Evolutionary conservation across 768 basidiomycete species (phyloP).

Genomic region (Mycena rosella): DNA sequence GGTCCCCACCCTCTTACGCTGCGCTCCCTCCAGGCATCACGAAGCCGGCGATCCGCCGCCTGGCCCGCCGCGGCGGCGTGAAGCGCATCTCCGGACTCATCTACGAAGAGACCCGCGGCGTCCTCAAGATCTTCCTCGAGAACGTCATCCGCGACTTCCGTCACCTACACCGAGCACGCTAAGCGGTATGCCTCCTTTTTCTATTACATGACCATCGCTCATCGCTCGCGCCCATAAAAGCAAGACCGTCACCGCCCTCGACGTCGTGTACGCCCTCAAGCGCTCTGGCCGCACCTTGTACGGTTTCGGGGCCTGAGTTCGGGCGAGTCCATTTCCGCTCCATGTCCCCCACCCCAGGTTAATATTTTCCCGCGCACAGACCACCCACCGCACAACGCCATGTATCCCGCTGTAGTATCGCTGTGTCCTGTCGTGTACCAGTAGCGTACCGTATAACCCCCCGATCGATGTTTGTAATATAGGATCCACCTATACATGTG

Average conservation of each 20-base stretch:
- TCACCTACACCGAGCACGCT: too few species aligned
- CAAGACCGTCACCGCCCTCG: constrained; percentile 94
- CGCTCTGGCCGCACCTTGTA: constrained; percentile 90
- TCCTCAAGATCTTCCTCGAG: too few species aligned
- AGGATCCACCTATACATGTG: neutral
- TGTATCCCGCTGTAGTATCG: neutral
- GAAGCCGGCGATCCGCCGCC: constrained; percentile 62
- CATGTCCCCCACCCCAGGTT: neutral
- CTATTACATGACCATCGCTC: too few species aligned
- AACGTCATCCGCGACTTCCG: too few species aligned
- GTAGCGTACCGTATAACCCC: neutral
- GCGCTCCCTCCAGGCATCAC: constrained; percentile 70
- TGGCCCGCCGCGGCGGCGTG: constrained; percentile 76
- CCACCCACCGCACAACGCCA: neutral
- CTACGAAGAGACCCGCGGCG: too few species aligned
- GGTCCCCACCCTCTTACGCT: neutral
- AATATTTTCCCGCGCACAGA: constrained; percentile 5
- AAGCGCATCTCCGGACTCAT: too few species aligned
- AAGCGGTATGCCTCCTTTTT: constrained; percentile 49
- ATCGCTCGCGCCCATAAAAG: neutral
- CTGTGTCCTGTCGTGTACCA: neutral
- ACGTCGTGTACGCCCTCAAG: constrained; percentile 89
- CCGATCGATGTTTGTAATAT: neutral
- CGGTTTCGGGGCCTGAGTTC: constrained; percentile 85
- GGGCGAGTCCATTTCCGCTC: neutral